These are phyloP conservation scores for Bruguiera sexangula DNA, from an alignment of 345 rosid genomes.

Conservation along the genomic window DNA sequence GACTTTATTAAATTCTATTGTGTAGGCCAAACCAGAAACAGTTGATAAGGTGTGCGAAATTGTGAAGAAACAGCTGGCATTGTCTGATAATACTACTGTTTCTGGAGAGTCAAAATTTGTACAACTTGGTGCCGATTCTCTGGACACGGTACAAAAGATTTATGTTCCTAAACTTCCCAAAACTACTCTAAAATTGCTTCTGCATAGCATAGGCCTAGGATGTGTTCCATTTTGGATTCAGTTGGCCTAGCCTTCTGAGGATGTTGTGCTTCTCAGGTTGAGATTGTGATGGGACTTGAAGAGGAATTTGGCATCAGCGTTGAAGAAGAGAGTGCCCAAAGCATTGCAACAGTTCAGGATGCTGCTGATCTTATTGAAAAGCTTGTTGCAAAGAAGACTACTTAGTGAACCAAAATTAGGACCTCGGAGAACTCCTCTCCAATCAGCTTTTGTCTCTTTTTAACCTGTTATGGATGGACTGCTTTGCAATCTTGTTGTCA, in stretches of 20 bases:
- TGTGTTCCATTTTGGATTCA: no score
- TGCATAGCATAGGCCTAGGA: no score
- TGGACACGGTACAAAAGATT: slow-evolving; percentile 62
- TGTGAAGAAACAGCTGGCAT: slow-evolving; percentile 79
- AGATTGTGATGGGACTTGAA: slow-evolving; percentile 85
- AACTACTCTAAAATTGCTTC: background rate
- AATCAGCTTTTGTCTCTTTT: background rate
- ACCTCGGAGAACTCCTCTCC: background rate
- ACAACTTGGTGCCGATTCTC: slow-evolving; percentile 85
- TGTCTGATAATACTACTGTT: slow-evolving; percentile 47
- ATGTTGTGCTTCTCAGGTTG: slow-evolving; percentile 45
- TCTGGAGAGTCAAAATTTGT: slow-evolving; percentile 68
- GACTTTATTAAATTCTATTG: background rate
- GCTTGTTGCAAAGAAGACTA: slow-evolving; percentile 43
- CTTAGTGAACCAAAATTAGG: slow-evolving; percentile 12
- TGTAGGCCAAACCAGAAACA: slow-evolving; percentile 79
- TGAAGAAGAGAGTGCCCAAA: slow-evolving; percentile 70
- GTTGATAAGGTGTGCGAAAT: slow-evolving; percentile 72
- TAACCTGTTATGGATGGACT: slow-evolving; percentile 12
- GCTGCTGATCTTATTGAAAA: slow-evolving; percentile 80
- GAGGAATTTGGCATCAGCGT: slow-evolving; percentile 72
- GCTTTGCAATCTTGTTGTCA: slow-evolving; percentile 3
- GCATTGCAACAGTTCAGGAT: slow-evolving; percentile 73
- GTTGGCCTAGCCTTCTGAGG: no score
- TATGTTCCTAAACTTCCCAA: background rate